Percentiles rank a stretch among this genome's conserved stretches.
Evolutionary conservation across 257 asterid species (phyloP).

Genomic region (Echites panduratus): DNA sequence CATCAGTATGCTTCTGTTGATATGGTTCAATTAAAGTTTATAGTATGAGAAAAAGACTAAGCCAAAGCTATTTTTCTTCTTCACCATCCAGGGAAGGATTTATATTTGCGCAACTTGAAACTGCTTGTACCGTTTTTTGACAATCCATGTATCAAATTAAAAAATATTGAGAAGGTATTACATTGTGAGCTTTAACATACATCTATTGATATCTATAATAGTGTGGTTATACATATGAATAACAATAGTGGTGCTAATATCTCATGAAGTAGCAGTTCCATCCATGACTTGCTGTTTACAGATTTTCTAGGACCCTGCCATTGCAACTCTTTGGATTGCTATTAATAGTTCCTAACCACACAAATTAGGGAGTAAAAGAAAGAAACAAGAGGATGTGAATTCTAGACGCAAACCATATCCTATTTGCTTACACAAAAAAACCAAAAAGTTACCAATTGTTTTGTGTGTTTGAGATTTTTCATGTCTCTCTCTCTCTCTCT

Average conservation of each 20-base stretch:
- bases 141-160: constrained; percentile 59
- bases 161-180: constrained; percentile 53
- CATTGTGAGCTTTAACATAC: neutral
- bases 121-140: constrained; percentile 76
- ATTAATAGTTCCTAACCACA: neutral
- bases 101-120: constrained; percentile 74
- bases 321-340: neutral
- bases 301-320: neutral
- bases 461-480: neutral
- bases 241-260: neutral
- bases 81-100: constrained; percentile 50
- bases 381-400: neutral
- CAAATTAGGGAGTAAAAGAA: neutral
- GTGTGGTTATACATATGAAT: neutral
- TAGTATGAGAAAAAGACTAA: neutral
- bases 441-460: neutral
- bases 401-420: neutral
- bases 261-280: neutral
- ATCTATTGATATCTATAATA: neutral
- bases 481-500: neutral
- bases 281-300: neutral
- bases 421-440: neutral
- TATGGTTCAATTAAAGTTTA: too few relatives aligned
- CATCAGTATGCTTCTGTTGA: neutral
- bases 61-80: neutral